Base-by-base conservation (phyloP, 139 green algal genomes). In the Yamagishiella unicocca region DNA sequence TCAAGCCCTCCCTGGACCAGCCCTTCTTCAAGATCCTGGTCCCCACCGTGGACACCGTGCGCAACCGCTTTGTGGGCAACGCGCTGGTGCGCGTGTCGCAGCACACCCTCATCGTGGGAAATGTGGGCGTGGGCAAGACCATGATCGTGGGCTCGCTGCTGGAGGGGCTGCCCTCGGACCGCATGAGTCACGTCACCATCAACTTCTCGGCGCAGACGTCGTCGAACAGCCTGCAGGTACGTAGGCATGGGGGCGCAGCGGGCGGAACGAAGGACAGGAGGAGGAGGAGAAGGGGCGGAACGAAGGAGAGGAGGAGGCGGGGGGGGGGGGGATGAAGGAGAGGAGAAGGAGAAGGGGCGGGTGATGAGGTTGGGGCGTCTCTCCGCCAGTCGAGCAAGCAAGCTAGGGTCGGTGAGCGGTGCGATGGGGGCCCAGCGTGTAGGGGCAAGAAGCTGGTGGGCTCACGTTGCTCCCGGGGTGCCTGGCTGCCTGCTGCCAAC, bases 11-110 rank as follows among this genome's bases (percentile, higher is more conserved):
- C 25, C 45, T 93, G 31, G 92, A 95, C 70, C 84, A 91, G 80
- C 94, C 95, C 27, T 96, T 97, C 87, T 96, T 95, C 92, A 94
- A 95, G 81, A 94, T 97, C 83, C 71, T 94, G 87, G 94, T 97
- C 21, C 95, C 94, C 46, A 97, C 95, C 2, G 90, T 96, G 22
- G 95, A 97, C 90, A 96, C 92, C 0, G 77, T 95, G 66, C 91
- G 94, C 84, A 96, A 94, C 83, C 90, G 88, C 68, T 95, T 92
- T 66, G 82, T 97, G 33, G 84, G 88, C 22, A 61, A 68, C 21
- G 54, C 88, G 21, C 89, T 96, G 10, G 90, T 96, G 27, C 78
- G 68, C 58, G 82, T 85, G 38, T 71, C 45, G 55, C 86, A 94
- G 87, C 94, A 97, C 90, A 89, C 84, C 22, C 90, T 98, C 53